Conservation (phyloP, 352 stramenopile genomes). For the Pythium rhizo-oryzae region DNA sequence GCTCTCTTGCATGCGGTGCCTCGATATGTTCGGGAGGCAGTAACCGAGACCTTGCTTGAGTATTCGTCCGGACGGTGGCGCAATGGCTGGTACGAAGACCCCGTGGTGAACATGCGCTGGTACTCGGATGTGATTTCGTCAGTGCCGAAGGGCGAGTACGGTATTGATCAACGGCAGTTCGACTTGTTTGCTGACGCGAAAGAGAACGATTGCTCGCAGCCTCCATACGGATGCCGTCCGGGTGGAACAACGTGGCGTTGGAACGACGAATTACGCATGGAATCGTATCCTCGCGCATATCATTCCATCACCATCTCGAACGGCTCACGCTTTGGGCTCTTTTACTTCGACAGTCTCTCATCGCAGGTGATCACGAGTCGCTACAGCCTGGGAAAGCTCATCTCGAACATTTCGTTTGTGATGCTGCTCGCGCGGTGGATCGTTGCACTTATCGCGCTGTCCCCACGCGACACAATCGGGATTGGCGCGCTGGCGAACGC, state of each 20-base stretch:
- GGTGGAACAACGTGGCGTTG: not conserved
- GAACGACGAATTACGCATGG: not conserved
- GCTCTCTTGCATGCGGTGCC: too few relatives aligned
- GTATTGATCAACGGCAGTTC: not conserved
- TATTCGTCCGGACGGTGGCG: slow-evolving; percentile 22
- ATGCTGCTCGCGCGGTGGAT: slow-evolving; percentile 39
- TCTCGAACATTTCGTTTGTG: slow-evolving; percentile 36
- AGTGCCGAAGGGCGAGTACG: not conserved
- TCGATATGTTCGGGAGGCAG: too few relatives aligned
- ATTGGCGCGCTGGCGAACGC: slow-evolving; percentile 25
- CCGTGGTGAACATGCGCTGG: slow-evolving; percentile 17
- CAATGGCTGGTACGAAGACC: slow-evolving; percentile 50
- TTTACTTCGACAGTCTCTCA: slow-evolving; percentile 25
- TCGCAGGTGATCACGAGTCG: slow-evolving; percentile 9
- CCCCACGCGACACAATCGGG: slow-evolving; percentile 11
- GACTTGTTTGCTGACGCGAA: not conserved
- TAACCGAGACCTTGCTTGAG: too few relatives aligned
- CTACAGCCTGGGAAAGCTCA: slow-evolving; percentile 34
- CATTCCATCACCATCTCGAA: slow-evolving; percentile 25
- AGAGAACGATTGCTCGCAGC: not conserved
- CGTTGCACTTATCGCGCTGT: slow-evolving; percentile 1
- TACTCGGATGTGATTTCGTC: slow-evolving; percentile 35
- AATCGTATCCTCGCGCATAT: not conserved
- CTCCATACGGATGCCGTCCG: not conserved
- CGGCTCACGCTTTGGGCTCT: slow-evolving; percentile 32